Conservation (phyloP, 768 basidiomycete genomes). For the Kondoa malvinella region DNA sequence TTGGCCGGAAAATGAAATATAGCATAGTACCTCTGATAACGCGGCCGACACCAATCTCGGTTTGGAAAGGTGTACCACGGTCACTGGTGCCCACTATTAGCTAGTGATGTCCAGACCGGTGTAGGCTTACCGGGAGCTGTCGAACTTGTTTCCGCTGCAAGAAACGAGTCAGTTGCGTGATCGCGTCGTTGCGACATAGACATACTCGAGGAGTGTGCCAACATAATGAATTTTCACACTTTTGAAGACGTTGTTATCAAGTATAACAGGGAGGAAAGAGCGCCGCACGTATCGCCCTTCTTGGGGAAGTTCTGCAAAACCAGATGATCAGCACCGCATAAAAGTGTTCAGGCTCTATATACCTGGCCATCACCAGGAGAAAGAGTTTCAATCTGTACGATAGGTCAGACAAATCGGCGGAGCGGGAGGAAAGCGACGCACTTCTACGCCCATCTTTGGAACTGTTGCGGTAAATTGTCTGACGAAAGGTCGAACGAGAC, state of each 20-base stretch:
- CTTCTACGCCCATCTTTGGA: not conserved
- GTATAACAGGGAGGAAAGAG: not conserved
- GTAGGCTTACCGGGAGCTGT: not conserved
- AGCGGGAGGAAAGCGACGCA: not conserved
- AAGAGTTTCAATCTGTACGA: not conserved
- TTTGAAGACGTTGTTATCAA: no score
- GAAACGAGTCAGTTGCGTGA: not conserved
- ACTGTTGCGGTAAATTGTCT: not conserved
- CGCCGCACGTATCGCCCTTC: slow-evolving; percentile 37
- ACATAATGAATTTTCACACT: slow-evolving; percentile 40
- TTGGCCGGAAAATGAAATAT: not conserved
- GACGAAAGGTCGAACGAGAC: not conserved
- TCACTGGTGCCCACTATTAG: slow-evolving; percentile 36
- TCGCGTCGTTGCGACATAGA: not conserved
- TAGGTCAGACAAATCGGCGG: not conserved
- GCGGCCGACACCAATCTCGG: slow-evolving; percentile 49
- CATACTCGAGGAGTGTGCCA: slow-evolving; percentile 1
- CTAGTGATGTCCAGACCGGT: not conserved
- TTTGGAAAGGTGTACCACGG: slow-evolving; percentile 48
- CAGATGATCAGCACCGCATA: slow-evolving; percentile 33
- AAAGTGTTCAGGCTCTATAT: no score
- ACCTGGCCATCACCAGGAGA: not conserved
- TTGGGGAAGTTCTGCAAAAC: slow-evolving; percentile 50
- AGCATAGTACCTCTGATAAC: slow-evolving; percentile 44
- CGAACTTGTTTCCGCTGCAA: not conserved